A percentile compares a stretch with the other conserved stretches of the same genome.
Evolutionary conservation across 2,329 filamentous ascomycete species (phyloP).

Genomic region (Myriosclerotinia duriaeana): DNA sequence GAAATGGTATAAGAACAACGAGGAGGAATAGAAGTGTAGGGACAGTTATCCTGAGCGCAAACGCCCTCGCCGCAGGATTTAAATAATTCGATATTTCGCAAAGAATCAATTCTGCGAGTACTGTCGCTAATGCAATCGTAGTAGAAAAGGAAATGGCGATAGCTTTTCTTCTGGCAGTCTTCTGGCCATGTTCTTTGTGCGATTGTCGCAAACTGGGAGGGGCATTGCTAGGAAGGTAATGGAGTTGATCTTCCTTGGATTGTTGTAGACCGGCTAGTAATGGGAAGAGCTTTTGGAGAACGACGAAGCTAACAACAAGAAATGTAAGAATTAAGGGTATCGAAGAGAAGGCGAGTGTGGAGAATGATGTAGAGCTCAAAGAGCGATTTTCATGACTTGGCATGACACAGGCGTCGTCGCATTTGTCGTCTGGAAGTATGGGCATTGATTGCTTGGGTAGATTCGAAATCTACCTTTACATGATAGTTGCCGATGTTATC

Average conservation of each 20-base stretch:
- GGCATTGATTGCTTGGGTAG: constrained; percentile 34
- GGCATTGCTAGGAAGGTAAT: constrained; percentile 62
- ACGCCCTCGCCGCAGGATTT: constrained; percentile 63
- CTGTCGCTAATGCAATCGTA: constrained; percentile 73
- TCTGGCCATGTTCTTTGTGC: constrained; percentile 58
- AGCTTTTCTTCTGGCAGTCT: constrained; percentile 51
- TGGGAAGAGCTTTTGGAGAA: constrained; percentile 69
- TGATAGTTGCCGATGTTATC: constrained; percentile 21
- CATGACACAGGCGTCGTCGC: constrained; percentile 34
- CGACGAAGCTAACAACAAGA: constrained; percentile 58
- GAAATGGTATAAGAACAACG: constrained; percentile 71
- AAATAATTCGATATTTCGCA: constrained; percentile 79
- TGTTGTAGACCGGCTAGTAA: constrained; percentile 59
- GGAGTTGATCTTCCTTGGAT: constrained; percentile 55
- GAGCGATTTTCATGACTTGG: constrained; percentile 30
- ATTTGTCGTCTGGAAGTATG: constrained; percentile 36
- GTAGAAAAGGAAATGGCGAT: constrained; percentile 69
- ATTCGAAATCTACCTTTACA: constrained; percentile 27
- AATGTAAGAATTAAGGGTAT: constrained; percentile 72
- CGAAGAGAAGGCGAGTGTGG: constrained; percentile 58
- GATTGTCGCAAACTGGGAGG: constrained; percentile 58
- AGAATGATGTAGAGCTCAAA: constrained; percentile 38
- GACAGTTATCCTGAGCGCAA: constrained; percentile 69
- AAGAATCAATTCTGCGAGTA: constrained; percentile 76
- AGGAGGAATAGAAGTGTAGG: constrained; percentile 70